A percentile compares a stretch with the other conserved stretches of the same genome.
Evolutionary conservation across 2,329 filamentous ascomycete species (phyloP).

Genomic region (Clarireedia hainanense): DNA sequence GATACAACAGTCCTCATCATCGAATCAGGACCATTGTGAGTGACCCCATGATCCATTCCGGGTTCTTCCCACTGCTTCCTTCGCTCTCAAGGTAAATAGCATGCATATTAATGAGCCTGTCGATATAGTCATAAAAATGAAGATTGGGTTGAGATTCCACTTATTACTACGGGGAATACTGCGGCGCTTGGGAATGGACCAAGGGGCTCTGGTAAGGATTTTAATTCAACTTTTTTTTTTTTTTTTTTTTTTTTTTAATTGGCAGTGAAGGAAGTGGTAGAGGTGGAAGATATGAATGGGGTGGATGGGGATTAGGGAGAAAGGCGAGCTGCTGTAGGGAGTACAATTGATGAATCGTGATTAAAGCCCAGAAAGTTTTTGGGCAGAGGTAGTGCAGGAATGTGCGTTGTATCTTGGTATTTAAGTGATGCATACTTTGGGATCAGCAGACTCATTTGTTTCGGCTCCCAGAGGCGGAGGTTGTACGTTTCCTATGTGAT

Average conservation of each 20-base stretch:
- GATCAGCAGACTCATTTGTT: too few relatives aligned
- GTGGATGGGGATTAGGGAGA: too few relatives aligned
- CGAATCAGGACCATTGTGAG: constrained; percentile 4
- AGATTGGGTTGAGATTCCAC: constrained; percentile 1
- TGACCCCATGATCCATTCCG: neutral
- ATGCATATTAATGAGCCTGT: neutral
- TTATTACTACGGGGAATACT: neutral
- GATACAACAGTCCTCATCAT: constrained; percentile 5
- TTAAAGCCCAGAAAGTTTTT: too few relatives aligned
- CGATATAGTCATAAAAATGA: constrained; percentile 1
- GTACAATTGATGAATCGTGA: neutral
- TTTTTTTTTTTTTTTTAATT: too few relatives aligned
- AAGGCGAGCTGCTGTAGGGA: too few relatives aligned
- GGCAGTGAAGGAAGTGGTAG: too few relatives aligned
- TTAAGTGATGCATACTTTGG: too few relatives aligned
- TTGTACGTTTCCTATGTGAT: too few relatives aligned
- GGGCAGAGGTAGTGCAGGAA: too few relatives aligned
- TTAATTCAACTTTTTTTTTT: neutral
- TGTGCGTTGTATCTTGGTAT: too few relatives aligned
- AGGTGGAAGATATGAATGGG: too few relatives aligned
- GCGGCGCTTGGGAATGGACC: neutral
- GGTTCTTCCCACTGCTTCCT: neutral
- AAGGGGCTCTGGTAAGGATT: neutral
- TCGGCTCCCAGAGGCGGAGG: too few relatives aligned
- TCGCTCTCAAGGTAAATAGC: neutral